Base-by-base conservation (phyloP, 2,329 filamentous ascomycete genomes). In the Claviceps quebecensis region DNA sequence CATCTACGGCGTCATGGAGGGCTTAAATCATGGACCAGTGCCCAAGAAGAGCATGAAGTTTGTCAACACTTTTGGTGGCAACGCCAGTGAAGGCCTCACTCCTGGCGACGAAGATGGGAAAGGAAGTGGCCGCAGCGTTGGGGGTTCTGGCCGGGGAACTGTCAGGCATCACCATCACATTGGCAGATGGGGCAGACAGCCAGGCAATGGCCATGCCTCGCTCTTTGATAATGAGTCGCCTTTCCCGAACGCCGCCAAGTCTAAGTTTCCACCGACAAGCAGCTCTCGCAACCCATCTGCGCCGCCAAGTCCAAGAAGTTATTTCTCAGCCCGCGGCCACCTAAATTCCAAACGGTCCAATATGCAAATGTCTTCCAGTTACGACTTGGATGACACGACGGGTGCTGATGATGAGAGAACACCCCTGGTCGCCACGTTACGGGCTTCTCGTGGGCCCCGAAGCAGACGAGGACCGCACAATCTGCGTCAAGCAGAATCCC, bases 31-130 rank as follows among this genome's bases (percentile, higher is more conserved):
- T 49, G 60, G 66, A 1, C 66, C 66, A 23, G 65, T 61, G 3
- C 65, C 68, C 19, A 96, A 94, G 70, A 89, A 87, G 71, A 94
- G 85, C 68, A 96, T 95, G 88, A 97, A 96, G 62, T 97, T 97
- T 63, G 86, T 87, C 53, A 91, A 87, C 65, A 81, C 84, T 1
- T 87, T 87, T 66, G 82, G 73, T 57, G 81, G 76, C 56, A 80
- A 78, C 56, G 70, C 69, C 40, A 74, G 68, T 46, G 76, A 78
- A 37, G 70, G 65, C 53, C 56, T 69, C 19, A 76, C 64, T 11
- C 59, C 82, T 48, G 82, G 76, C 47, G 84, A 89, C 17, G 80
- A 84, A 52, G 81, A 83, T 50, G 83, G 83, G 16, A 78, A 78
- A 56, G 80, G 81, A 51, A 78, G 75, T 22, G 73, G 74, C 16